Base-by-base conservation (phyloP, 164 flowering plant genomes). In the Buxus sempervirens region DNA sequence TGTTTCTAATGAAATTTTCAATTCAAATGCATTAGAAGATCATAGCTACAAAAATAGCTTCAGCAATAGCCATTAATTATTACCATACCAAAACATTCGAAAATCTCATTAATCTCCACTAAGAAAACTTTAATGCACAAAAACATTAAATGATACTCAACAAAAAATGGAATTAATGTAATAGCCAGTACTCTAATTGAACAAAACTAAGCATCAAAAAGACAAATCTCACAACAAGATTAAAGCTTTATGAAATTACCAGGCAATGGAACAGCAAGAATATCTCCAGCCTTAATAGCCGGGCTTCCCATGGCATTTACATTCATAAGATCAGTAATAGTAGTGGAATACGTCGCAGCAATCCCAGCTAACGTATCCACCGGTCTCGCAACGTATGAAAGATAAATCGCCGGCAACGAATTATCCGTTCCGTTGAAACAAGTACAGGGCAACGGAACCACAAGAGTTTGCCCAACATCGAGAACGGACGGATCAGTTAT, bases 201-300 rank as follows among this genome's bases (percentile, higher is more conserved):
- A 57, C 48, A 12, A 9, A 36, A 28, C 21, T 27, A 16, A 22
- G 62, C 25, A 18, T 13, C 25, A 0, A 38, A 28, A 26, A 19
- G 16, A 28, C 18, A 60, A 27, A 12, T 13, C 23, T 10, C 4
- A 20, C 5, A 32, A 32, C 38, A 32, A 32, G 38, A 32, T 32
- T 32, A 32, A 32, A 32, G 38, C 38, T 32, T 32, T 32, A 32
- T 32, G 38, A 66, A 58, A 18, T 49, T 73, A 95, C 99, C 99
- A 9, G 99, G 85, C 75, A 95, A 64, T 0, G 99, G 98, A 70
- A 95, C 83, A n/a, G 97, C 86, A 64, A 95, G 85, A 23, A 95
- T 95, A 69, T 95, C 99, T 8, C 96, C 98, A 23, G 80, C 82
- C 51, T 58, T 72, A 62, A 95, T 77, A 0, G 81, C 70, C 5